phyloP scores from a whole-genome alignment of 2,329 filamentous ascomycete species.

The Aotearoamyces nothofagi region DNA sequence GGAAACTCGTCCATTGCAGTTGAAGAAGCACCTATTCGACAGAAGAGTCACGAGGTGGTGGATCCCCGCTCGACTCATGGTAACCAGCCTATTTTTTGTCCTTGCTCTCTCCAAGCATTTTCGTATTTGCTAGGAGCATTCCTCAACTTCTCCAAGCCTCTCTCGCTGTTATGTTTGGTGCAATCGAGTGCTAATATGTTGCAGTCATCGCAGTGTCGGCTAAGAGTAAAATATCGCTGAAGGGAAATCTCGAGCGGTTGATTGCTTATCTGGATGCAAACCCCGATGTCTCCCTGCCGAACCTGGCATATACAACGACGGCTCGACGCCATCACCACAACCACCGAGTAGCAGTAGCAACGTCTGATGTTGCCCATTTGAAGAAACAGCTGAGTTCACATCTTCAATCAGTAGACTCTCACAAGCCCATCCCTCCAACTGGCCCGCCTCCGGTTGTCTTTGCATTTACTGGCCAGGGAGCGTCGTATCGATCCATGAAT shows the following conservation, averaged over 20 bases:
- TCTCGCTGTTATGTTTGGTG: too few species aligned
- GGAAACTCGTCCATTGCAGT: slow-evolving; percentile 10
- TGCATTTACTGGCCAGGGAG: slow-evolving; percentile 12
- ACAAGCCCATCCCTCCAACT: background rate
- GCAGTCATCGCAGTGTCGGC: slow-evolving; percentile 38
- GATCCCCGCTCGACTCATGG: background rate
- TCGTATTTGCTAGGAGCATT: too few species aligned
- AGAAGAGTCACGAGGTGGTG: slow-evolving; percentile 11
- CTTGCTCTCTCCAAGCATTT: too few species aligned
- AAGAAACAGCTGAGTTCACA: slow-evolving; percentile 5
- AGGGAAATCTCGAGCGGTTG: slow-evolving; percentile 5
- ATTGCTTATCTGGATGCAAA: slow-evolving; percentile 6
- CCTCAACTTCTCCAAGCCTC: too few species aligned
- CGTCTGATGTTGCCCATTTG: slow-evolving; percentile 16
- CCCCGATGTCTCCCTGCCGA: slow-evolving; percentile 5
- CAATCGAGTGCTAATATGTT: too few species aligned
- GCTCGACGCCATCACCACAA: slow-evolving; percentile 39
- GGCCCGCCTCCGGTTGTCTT: slow-evolving; percentile 2
- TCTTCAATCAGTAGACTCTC: slow-evolving; percentile 5
- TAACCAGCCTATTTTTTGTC: too few species aligned
- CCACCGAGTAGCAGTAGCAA: slow-evolving; percentile 33
- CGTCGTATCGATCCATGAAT: slow-evolving; percentile 22
- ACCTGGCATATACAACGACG: slow-evolving; percentile 10
- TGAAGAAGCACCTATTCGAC: slow-evolving; percentile 13
- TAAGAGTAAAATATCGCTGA: slow-evolving; percentile 5